Evolutionary conservation across 2,329 filamentous ascomycete genomes (phyloP).

Genomic region (Colletotrichum sp.): DNA sequence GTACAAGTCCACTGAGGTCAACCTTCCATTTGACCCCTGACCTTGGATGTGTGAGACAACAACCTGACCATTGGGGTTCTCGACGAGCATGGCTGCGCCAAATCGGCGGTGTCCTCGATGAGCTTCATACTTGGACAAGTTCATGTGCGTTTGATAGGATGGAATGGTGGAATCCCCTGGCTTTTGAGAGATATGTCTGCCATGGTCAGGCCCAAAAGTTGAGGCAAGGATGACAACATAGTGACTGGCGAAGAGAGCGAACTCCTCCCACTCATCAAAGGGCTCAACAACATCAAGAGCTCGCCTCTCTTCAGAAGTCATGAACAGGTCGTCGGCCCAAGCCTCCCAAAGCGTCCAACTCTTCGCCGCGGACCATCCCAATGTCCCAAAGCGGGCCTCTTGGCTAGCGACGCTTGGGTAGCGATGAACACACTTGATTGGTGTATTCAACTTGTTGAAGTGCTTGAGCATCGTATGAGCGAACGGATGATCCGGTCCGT

Average conservation of each 20-base stretch:
- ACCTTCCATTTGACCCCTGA: constrained; percentile 47
- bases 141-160: constrained; percentile 22
- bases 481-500: constrained; percentile 81
- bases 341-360: constrained; percentile 80
- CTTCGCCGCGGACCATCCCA: constrained; percentile 71
- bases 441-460: constrained; percentile 81
- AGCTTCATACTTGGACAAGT: constrained; percentile 41
- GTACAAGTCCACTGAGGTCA: constrained; percentile 59
- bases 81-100: constrained; percentile 55
- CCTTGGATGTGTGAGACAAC: constrained; percentile 52
- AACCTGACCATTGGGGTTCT: constrained; percentile 42
- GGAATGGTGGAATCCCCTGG: not conserved
- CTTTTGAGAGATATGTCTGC: not conserved
- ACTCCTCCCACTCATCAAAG: constrained; percentile 97
- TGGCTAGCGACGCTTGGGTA: constrained; percentile 75
- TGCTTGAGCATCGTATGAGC: constrained; percentile 84
- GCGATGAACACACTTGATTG: constrained; percentile 73
- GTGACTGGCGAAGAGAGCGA: constrained; percentile 82
- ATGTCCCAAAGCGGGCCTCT: constrained; percentile 65
- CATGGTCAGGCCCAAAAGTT: constrained; percentile 26
- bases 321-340: constrained; percentile 75
- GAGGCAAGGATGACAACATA: constrained; percentile 80
- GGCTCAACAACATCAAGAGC: constrained; percentile 75
- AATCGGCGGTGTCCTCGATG: constrained; percentile 61
- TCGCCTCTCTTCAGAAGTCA: constrained; percentile 63